Evolutionary conservation across 129 eudicot genomes (phyloP), one percentile per base, ranked within the genome.

Genomic region (Oenanthe sinensis): DNA sequence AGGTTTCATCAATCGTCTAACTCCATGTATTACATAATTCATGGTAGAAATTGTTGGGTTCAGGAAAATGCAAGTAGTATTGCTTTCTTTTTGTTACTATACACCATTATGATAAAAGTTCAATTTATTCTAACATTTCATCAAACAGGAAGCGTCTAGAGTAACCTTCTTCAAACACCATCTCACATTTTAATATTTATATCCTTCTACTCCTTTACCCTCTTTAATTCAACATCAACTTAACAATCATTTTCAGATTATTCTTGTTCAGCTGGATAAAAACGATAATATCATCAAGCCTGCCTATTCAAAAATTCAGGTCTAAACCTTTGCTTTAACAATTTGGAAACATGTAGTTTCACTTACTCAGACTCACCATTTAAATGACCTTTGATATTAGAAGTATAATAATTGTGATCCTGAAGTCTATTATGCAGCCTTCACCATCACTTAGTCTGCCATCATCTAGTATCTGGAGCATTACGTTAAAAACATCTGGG

Each of bases 401-500:
- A 86, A 88, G 79, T 50, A 86, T 84, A 8, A 88, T 52, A 43
- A 88, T 76, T 0, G 92, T 84, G 78, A 86, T 86, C 75, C 63
- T 84, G 40, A 88, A 88, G 71, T 88, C 88, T 43, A 88, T 83
- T 0, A 86, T 79, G 2, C 87, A 75, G 20, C 92, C 92, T 71
- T 88, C 79, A 16, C 89, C 83, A 69, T 88, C 89, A 1, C 85
- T 88, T 79, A 88, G 45, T 72, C 89, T 78, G 5, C 89, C 89
- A 52, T 86, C 92, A 67, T 88, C 92, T 20, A 88, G 78, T 28
- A 88, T 67, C 28, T 86, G 92, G 46, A 88, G 88, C 86, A 88
- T 81, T 77, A 67, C 36, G 63, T 78, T 84, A 79, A 86, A 86
- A 3, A 88, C 89, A 68, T 85, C 88, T 0, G 76, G 79, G 74